Conservation (phyloP, 768 basidiomycete species). For the Vararia minispora region DNA sequence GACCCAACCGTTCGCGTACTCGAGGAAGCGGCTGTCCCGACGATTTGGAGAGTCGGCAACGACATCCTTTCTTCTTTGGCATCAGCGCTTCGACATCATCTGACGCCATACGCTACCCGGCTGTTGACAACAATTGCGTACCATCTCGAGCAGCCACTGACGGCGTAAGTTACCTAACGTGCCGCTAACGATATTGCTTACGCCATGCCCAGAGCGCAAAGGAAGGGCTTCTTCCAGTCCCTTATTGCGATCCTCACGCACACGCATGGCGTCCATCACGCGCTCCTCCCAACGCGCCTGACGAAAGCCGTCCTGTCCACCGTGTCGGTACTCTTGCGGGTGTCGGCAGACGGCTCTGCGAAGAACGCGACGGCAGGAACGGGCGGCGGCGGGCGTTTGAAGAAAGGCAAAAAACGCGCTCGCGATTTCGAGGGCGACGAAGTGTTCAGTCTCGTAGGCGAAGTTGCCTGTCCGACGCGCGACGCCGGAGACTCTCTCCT, state of each 20-base stretch:
- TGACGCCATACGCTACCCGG: constrained; percentile 45
- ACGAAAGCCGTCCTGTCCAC: constrained; percentile 10
- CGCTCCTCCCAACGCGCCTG: constrained; percentile 9
- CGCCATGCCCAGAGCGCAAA: constrained; percentile 10
- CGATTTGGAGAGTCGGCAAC: constrained; percentile 43
- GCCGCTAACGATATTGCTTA: constrained; percentile 1
- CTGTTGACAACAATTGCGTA: constrained; percentile 41
- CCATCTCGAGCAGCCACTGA: constrained; percentile 48
- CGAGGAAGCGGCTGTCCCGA: constrained; percentile 41
- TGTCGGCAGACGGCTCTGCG: constrained; percentile 22
- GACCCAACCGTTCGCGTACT: constrained; percentile 42
- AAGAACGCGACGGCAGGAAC: constrained; percentile 14
- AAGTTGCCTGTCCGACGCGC: constrained; percentile 35
- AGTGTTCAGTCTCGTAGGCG: constrained; percentile 40
- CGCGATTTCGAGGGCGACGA: constrained; percentile 70
- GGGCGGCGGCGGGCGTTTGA: too few relatives aligned
- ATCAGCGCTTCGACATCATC: constrained; percentile 39
- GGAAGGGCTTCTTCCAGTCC: constrained; percentile 5
- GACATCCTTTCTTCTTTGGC: constrained; percentile 37
- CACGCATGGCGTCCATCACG: constrained; percentile 6
- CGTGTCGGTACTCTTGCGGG: constrained; percentile 9
- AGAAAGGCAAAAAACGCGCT: constrained; percentile 57
- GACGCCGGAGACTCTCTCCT: constrained; percentile 45
- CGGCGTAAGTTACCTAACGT: constrained; percentile 29
- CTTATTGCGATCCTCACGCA: constrained; percentile 6